phyloP scores from a whole-genome alignment of 148 eudicot genomes.

The Rhododendron williamsianum region DNA sequence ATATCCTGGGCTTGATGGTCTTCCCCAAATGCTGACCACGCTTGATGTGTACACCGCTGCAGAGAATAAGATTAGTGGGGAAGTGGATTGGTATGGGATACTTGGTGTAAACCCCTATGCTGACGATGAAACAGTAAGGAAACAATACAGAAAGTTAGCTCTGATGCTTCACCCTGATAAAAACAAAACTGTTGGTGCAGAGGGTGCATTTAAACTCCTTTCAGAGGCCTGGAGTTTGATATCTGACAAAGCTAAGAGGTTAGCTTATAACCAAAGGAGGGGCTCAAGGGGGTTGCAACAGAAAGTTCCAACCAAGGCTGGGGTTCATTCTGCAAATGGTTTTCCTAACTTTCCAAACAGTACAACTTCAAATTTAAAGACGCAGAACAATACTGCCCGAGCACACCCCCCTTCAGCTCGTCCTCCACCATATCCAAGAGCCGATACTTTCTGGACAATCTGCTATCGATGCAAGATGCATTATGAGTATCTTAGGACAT shows the following conservation, averaged over 20 bases:
- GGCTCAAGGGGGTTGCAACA: slow-evolving; percentile 37
- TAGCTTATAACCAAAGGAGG: slow-evolving; percentile 56
- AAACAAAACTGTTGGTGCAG: slow-evolving; percentile 69
- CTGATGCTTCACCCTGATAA: slow-evolving; percentile 85
- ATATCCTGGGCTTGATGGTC: slow-evolving; percentile 44
- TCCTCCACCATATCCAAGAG: slow-evolving; percentile 30
- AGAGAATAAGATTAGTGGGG: slow-evolving; percentile 44
- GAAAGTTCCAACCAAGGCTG: slow-evolving; percentile 31
- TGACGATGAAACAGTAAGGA: slow-evolving; percentile 63
- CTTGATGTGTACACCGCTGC: slow-evolving; percentile 47
- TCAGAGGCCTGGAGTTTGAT: slow-evolving; percentile 63
- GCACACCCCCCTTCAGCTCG: slow-evolving; percentile 27
- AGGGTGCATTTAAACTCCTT: slow-evolving; percentile 74
- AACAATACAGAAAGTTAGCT: slow-evolving; percentile 53
- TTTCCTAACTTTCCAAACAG: slow-evolving; percentile 23
- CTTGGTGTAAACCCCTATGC: slow-evolving; percentile 57
- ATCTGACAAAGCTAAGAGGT: slow-evolving; percentile 66
- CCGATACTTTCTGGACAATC: slow-evolving; percentile 79
- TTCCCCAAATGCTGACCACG: slow-evolving; percentile 36
- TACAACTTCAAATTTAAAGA: slow-evolving; percentile 27
- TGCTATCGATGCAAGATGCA: slow-evolving; percentile 77
- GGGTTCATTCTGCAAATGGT: slow-evolving; percentile 48
- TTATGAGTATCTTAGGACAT: slow-evolving; percentile 68
- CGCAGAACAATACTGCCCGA: slow-evolving; percentile 19
- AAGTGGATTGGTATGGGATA: slow-evolving; percentile 68